Conservation (phyloP, 2,329 filamentous ascomycete genomes). For the Microascus cirrosus region DNA sequence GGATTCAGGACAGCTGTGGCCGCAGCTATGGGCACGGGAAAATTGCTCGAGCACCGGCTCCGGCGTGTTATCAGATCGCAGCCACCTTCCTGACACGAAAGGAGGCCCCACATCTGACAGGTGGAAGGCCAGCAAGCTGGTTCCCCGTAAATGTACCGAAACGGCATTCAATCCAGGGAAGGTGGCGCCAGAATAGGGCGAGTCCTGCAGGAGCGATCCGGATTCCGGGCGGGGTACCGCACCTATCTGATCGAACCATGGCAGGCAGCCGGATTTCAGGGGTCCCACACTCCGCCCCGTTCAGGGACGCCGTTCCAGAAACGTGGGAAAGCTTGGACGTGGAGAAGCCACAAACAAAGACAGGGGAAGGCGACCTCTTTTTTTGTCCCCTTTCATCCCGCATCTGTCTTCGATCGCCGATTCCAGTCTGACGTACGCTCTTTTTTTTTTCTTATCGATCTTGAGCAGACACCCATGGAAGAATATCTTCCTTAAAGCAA, state of each 20-base stretch:
- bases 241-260: neutral
- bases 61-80: no score
- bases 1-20: neutral
- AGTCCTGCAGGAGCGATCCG: neutral
- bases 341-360: neutral
- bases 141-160: neutral
- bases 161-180: neutral
- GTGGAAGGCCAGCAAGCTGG: neutral
- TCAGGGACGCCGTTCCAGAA: neutral
- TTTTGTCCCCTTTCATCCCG: neutral
- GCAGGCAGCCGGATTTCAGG: neutral
- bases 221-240: slow-evolving; percentile 2
- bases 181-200: slow-evolving; percentile 1
- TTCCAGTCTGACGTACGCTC: neutral
- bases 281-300: neutral
- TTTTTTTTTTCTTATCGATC: neutral
- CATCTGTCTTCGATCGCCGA: no score
- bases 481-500: neutral
- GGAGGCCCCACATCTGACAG: neutral
- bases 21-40: neutral
- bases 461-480: neutral
- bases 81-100: neutral
- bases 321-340: neutral
- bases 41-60: neutral
- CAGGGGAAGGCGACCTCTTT: neutral